Base-by-base conservation (phyloP, 2,329 filamentous ascomycete species). In the Coniochaeta hoffmannii region DNA sequence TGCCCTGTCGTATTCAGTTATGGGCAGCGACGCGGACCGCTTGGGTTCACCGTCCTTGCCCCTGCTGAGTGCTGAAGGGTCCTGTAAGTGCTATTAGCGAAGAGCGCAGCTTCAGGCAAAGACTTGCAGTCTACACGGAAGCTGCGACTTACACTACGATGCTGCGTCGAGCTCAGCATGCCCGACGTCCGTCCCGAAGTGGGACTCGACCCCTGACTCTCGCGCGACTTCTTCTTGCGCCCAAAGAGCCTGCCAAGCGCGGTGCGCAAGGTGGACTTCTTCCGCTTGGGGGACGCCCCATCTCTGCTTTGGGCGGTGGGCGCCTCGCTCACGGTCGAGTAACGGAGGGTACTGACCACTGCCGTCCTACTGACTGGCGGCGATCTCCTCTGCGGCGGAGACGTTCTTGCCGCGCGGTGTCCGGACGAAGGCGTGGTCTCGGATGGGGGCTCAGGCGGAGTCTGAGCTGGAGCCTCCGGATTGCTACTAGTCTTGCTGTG, bases 1-100 rank as follows among this genome's bases (percentile, higher is more conserved):
- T 1, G 83, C 82, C 44, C 79, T 75, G 58, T 83, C 80, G 58
- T 78, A 82, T 61, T 86, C 82, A 49, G 77, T 82, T 53, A 85
- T 75, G 9, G 82, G 82, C 31, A 85, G 62, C 5, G 83, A 85
- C 4, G 75, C 74, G 8, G 82, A 82, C 55, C 82, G 78, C 63
- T 83, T 81, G 17, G 73, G 69, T 58, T 75, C 75, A 57, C 50
- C 62, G 53, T 69, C 70, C 50, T 66, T 70, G 41, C 58, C 58
- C 59, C 64, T 69, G 58, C 60, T 69, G 54, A 71, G 65, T 41
- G 67, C 70, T 50, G 68, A 67, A 31, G 71, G 72, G 59, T 73
- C 74, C 75, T 76, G 58, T 11, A 46, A n/a, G 10, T 15, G 22
- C 7, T 46, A 22, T 46, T 28, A 46, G 41, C 24, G n/a, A 8